phyloP scores from a whole-genome alignment of 2,329 filamentous ascomycete species.

The Botryosphaeria dothidea region DNA sequence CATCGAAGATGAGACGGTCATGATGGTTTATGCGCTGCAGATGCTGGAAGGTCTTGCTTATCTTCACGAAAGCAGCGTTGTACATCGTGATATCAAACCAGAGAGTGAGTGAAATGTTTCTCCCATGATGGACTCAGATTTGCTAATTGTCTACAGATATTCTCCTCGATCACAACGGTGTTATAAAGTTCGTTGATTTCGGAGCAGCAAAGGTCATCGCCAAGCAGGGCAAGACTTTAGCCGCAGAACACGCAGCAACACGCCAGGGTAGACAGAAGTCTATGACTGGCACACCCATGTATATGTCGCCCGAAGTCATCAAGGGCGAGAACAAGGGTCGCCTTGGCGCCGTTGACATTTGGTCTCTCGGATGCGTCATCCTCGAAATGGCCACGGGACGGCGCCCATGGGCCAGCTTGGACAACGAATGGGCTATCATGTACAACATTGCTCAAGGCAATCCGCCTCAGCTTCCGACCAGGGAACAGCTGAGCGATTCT shows the following conservation, averaged over 20 bases:
- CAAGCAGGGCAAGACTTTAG: slow-evolving; percentile 84
- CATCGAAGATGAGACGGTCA: slow-evolving; percentile 96
- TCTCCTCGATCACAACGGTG: slow-evolving; percentile 92
- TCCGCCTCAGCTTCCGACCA: slow-evolving; percentile 77
- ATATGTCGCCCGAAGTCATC: slow-evolving; percentile 99
- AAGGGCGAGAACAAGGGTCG: slow-evolving; percentile 76
- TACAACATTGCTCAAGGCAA: slow-evolving; percentile 99
- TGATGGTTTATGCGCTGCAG: slow-evolving; percentile 94
- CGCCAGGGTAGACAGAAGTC: slow-evolving; percentile 66
- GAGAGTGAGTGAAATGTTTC: slow-evolving; percentile 66
- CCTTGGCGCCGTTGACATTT: slow-evolving; percentile 88
- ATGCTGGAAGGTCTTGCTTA: slow-evolving; percentile 93
- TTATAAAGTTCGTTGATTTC: slow-evolving; percentile 99
- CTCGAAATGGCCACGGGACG: slow-evolving; percentile 96
- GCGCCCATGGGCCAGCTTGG: slow-evolving; percentile 89
- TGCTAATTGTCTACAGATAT: slow-evolving; percentile 64
- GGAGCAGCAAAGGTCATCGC: slow-evolving; percentile 97
- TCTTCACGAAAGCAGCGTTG: slow-evolving; percentile 86
- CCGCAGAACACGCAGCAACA: slow-evolving; percentile 61
- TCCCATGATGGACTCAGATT: not conserved
- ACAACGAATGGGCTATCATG: slow-evolving; percentile 99
- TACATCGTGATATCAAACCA: slow-evolving; percentile 96
- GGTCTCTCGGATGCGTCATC: slow-evolving; percentile 95
- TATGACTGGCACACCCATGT: slow-evolving; percentile 99
- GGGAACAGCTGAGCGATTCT: slow-evolving; percentile 78